Evolutionary conservation across 2,329 filamentous ascomycete species (phyloP).

Genomic region (Venturia nashicola): DNA sequence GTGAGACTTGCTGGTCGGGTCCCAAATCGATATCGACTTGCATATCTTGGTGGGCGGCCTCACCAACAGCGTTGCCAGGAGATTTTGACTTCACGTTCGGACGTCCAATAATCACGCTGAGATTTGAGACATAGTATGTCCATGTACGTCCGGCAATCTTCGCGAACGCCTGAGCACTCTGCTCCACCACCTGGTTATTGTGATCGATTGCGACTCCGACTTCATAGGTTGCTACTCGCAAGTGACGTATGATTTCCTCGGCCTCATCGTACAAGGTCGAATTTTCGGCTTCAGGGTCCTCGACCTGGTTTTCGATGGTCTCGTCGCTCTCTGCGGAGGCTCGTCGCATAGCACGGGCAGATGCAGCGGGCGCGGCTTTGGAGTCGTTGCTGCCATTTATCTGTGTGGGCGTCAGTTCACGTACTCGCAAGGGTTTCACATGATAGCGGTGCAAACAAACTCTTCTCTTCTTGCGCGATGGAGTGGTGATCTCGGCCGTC

Average conservation of each 20-base stretch:
- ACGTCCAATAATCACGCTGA: slow-evolving; percentile 66
- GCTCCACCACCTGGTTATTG: slow-evolving; percentile 35
- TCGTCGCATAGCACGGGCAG: not conserved
- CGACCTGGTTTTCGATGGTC: slow-evolving; percentile 5
- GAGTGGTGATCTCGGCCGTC: slow-evolving; percentile 5
- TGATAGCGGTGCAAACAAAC: not conserved
- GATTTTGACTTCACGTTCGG: slow-evolving; percentile 19
- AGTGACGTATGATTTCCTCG: slow-evolving; percentile 20
- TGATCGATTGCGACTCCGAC: slow-evolving; percentile 47
- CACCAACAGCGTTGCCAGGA: slow-evolving; percentile 10
- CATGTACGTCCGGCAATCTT: slow-evolving; percentile 73
- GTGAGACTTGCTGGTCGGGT: slow-evolving; percentile 37
- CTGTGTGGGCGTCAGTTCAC: slow-evolving; percentile 3
- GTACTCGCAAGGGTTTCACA: not conserved
- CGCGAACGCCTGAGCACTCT: slow-evolving; percentile 49
- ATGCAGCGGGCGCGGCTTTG: not conserved
- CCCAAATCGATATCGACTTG: slow-evolving; percentile 70
- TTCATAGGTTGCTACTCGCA: slow-evolving; percentile 33
- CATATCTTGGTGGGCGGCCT: slow-evolving; percentile 17
- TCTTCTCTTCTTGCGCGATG: slow-evolving; percentile 9
- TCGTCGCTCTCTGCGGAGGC: slow-evolving; percentile 7
- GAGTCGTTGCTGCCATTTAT: slow-evolving; percentile 3
- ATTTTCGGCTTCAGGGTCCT: not conserved
- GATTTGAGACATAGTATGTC: slow-evolving; percentile 71
- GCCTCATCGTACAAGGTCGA: not conserved